Percentiles rank a stretch among this genome's conserved stretches.
Evolutionary conservation across 2,329 filamentous ascomycete genomes (phyloP).

Genomic region (Pseudopithomyces maydicus): DNA sequence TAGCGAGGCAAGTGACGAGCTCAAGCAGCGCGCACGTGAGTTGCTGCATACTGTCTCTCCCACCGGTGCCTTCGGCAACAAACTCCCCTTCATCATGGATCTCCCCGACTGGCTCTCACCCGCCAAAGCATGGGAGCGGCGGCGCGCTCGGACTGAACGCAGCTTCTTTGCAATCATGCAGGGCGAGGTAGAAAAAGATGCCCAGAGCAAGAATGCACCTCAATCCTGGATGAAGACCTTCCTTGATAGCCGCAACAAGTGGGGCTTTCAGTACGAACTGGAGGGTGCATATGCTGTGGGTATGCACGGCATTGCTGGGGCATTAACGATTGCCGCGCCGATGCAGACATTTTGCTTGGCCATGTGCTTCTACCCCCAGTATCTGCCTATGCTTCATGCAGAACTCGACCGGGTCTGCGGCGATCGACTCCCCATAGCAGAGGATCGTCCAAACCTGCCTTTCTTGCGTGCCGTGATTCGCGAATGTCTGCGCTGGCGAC

Average conservation of each 20-base stretch:
- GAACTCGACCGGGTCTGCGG: conserved; percentile 49
- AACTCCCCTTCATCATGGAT: conserved; percentile 52
- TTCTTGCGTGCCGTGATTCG: conserved; percentile 46
- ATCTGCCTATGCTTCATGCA: conserved; percentile 47
- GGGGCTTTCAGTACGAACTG: conserved; percentile 49
- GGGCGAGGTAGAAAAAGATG: conserved; percentile 43
- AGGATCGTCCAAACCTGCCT: conserved; percentile 47
- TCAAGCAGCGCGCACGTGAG: conserved; percentile 54
- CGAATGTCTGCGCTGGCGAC: conserved; percentile 52
- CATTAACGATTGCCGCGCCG: conserved; percentile 52
- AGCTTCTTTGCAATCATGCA: conserved; percentile 53
- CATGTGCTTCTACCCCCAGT: conserved; percentile 52
- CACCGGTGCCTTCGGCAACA: conserved; percentile 52
- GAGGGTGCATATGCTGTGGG: conserved; percentile 54
- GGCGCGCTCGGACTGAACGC: conserved; percentile 50
- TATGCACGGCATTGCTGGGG: conserved; percentile 55
- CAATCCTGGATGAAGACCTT: conserved; percentile 52
- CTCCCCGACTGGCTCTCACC: conserved; percentile 50
- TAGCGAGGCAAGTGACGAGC: conserved; percentile 50
- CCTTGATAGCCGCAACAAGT: conserved; percentile 46
- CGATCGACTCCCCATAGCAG: conserved; percentile 41
- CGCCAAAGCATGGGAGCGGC: conserved; percentile 52
- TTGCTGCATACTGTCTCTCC: conserved; percentile 53
- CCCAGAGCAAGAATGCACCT: conserved; percentile 39
- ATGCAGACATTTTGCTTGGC: conserved; percentile 56